These are phyloP conservation scores for Rhipidocladum racemiflorum DNA, from an alignment of 176 grass and related monocot genomes.

Conservation along the genomic window DNA sequence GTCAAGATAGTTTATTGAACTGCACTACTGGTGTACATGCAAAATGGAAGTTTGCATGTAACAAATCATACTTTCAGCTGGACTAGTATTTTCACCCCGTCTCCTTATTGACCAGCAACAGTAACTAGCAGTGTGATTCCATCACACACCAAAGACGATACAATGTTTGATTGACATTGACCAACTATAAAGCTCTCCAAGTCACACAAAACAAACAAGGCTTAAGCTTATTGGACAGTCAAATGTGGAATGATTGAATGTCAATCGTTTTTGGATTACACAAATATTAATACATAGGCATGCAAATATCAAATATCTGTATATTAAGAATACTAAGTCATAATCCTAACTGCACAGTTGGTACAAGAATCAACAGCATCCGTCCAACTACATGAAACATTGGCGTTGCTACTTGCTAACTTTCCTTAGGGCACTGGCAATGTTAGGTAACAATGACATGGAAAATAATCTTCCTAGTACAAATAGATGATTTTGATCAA, in stretches of 20 bases:
- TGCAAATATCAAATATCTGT: not conserved
- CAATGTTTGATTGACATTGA: not conserved
- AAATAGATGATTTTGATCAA: not conserved
- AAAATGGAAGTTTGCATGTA: not conserved
- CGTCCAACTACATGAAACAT: not conserved
- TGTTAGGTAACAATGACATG: not conserved
- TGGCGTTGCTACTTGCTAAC: not conserved
- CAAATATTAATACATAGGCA: not conserved
- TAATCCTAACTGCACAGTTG: not conserved
- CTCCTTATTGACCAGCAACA: conserved; percentile 9
- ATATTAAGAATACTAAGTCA: not conserved
- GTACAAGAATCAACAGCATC: not conserved
- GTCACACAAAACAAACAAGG: not conserved
- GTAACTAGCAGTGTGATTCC: not conserved
- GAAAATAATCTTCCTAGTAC: too few relatives aligned
- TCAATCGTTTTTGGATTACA: not conserved
- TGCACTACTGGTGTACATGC: not conserved
- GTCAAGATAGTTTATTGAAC: not conserved
- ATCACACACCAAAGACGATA: not conserved
- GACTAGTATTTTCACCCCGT: not conserved
- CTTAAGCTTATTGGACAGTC: not conserved
- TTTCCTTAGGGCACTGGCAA: not conserved
- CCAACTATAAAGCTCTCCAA: not conserved
- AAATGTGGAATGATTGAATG: not conserved
- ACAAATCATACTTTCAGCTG: not conserved